Evolutionary conservation across 2,329 filamentous ascomycete genomes (phyloP).

Genomic region (Ceratocystis eucalypticola): DNA sequence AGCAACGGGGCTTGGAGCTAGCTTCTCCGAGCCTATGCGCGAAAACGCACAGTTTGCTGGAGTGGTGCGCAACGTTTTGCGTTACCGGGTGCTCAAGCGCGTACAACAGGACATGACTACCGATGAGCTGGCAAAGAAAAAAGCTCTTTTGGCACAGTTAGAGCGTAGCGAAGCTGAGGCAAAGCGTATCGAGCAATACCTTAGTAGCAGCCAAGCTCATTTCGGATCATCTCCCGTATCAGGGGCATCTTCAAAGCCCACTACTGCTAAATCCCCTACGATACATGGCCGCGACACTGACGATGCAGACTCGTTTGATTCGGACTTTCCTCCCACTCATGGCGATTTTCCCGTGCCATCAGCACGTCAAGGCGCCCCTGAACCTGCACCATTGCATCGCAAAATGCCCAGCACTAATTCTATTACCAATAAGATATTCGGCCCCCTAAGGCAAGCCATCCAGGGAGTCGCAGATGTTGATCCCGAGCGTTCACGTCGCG

Average conservation of each 20-base stretch:
- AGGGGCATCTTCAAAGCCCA: constrained; percentile 37
- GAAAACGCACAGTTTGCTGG: constrained; percentile 96
- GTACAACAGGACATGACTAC: constrained; percentile 96
- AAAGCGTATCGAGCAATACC: constrained; percentile 82
- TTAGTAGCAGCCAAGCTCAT: constrained; percentile 52
- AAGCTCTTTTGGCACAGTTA: constrained; percentile 66
- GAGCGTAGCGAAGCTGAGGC: constrained; percentile 89
- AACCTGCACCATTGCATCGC: constrained; percentile 40
- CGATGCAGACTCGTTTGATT: constrained; percentile 84
- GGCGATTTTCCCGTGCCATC: constrained; percentile 61
- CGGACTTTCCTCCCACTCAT: constrained; percentile 85
- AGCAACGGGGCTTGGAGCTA: constrained; percentile 73
- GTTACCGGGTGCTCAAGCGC: constrained; percentile 82
- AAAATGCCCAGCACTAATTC: constrained; percentile 79
- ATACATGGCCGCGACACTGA: constrained; percentile 38
- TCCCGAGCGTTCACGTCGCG: constrained; percentile 78
- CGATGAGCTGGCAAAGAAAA: constrained; percentile 84
- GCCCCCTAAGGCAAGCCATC: constrained; percentile 85
- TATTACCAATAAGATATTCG: constrained; percentile 87
- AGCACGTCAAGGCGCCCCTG: constrained; percentile 55
- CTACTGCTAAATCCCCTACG: neutral
- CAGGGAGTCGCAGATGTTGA: constrained; percentile 95
- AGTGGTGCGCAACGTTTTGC: constrained; percentile 75
- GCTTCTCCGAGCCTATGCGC: constrained; percentile 93
- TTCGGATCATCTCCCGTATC: neutral